Evolutionary conservation across 352 stramenopile species (phyloP).

Genomic region (Globisporangium megalacanthum): DNA sequence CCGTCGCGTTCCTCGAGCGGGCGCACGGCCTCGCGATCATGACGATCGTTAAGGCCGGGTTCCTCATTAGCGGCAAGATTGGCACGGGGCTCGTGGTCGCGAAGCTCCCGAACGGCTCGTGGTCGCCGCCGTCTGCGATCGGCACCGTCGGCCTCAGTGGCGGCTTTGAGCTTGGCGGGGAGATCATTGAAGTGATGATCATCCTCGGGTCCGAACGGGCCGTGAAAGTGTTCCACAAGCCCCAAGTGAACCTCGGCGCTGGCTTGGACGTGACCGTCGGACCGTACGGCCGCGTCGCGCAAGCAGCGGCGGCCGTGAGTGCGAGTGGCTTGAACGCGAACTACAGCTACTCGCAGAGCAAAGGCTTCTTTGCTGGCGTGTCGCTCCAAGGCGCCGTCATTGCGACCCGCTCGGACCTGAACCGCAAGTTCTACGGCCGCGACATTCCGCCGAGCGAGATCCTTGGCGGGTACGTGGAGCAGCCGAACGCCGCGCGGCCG

Average conservation of each 20-base stretch:
- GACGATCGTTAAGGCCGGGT: conserved; percentile 76
- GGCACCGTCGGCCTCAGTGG: conserved; percentile 85
- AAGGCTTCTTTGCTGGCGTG: conserved; percentile 91
- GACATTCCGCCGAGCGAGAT: conserved; percentile 76
- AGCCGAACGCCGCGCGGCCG: conserved; percentile 55
- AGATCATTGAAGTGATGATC: conserved; percentile 94
- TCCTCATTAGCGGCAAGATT: conserved; percentile 83
- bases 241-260: conserved; percentile 88
- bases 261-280: conserved; percentile 89
- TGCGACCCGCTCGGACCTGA: conserved; percentile 84
- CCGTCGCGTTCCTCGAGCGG: conserved; percentile 74
- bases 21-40: conserved; percentile 82
- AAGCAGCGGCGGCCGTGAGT: conserved; percentile 72
- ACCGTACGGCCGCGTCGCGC: conserved; percentile 81
- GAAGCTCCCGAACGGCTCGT: conserved; percentile 76
- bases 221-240: conserved; percentile 89
- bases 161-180: conserved; percentile 85
- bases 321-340: conserved; percentile 81
- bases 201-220: conserved; percentile 90
- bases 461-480: conserved; percentile 48
- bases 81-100: conserved; percentile 89
- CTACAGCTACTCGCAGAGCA: conserved; percentile 92
- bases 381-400: conserved; percentile 92
- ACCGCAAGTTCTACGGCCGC: conserved; percentile 94
- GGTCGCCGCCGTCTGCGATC: conserved; percentile 92